Conservation (phyloP, 768 basidiomycete genomes). For the Boletus subcaerulescens region DNA sequence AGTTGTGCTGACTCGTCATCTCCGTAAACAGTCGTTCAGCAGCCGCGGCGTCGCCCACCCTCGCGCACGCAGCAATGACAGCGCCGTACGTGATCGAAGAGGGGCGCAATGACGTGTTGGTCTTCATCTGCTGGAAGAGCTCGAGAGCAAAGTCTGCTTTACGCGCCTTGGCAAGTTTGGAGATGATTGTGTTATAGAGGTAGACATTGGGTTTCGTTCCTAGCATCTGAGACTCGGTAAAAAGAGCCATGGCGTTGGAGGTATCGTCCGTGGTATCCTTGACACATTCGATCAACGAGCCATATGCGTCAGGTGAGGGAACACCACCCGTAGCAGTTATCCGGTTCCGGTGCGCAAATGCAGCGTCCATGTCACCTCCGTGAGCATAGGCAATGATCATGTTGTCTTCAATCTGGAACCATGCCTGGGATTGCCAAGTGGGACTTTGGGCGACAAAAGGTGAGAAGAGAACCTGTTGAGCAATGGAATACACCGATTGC, state of each 20-base stretch:
- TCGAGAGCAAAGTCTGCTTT: slow-evolving; percentile 88
- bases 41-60: slow-evolving; percentile 82
- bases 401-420: slow-evolving; percentile 80
- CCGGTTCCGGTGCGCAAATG: slow-evolving; percentile 75
- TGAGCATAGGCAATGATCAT: slow-evolving; percentile 90
- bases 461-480: slow-evolving; percentile 56
- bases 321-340: slow-evolving; percentile 74
- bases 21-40: slow-evolving; percentile 84
- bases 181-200: slow-evolving; percentile 97
- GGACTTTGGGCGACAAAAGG: slow-evolving; percentile 39
- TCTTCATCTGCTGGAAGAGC: slow-evolving; percentile 87
- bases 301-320: slow-evolving; percentile 89
- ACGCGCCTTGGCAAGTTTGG: slow-evolving; percentile 90
- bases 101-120: slow-evolving; percentile 48
- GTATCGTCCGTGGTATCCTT: slow-evolving; percentile 97
- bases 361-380: slow-evolving; percentile 72
- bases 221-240: slow-evolving; percentile 67
- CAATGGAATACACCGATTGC: slow-evolving; percentile 60
- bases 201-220: slow-evolving; percentile 79
- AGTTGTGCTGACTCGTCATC: slow-evolving; percentile 71
- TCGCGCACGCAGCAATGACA: slow-evolving; percentile 88
- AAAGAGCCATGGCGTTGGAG: slow-evolving; percentile 79
- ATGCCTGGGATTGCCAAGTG: slow-evolving; percentile 51
- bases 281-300: slow-evolving; percentile 79
- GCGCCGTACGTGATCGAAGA: slow-evolving; percentile 94